Conservation (phyloP, 1,139 yeast species). For the Saccharomycopsis crataegensis region DNA sequence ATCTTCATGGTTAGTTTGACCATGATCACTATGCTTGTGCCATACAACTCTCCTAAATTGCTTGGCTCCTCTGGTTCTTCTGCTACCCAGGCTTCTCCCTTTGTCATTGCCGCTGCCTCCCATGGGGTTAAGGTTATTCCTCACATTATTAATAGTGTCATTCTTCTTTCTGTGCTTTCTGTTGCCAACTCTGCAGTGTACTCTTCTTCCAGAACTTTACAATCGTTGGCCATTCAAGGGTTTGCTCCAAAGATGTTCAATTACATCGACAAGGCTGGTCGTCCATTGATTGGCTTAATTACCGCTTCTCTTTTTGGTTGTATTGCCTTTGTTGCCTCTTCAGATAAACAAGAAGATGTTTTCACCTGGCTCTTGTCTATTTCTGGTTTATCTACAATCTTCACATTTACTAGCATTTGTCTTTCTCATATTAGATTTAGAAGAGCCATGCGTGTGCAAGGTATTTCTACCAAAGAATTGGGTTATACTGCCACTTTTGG, state of each 20-base stretch:
- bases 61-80: conserved; percentile 36
- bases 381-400: conserved; percentile 76
- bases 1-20: conserved; percentile 57
- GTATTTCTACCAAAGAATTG: conserved; percentile 57
- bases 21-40: conserved; percentile 62
- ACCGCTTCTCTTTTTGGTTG: conserved; percentile 43
- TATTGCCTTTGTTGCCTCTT: conserved; percentile 46
- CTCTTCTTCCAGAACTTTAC: conserved; percentile 51
- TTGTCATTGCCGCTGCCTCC: conserved; percentile 61
- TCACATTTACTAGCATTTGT: conserved; percentile 80
- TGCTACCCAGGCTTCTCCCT: conserved; percentile 58
- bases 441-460: conserved; percentile 59
- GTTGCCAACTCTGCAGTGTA: conserved; percentile 73
- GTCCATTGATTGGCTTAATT: conserved; percentile 47
- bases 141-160: conserved; percentile 67
- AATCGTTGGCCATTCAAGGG: conserved; percentile 52
- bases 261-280: conserved; percentile 51
- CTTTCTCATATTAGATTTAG: conserved; percentile 75
- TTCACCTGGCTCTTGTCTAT: conserved; percentile 79
- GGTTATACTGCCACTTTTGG: conserved; percentile 69
- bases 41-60: conserved; percentile 43
- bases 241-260: conserved; percentile 53
- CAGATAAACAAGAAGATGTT: conserved; percentile 53
- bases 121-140: conserved; percentile 69
- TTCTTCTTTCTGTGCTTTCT: conserved; percentile 58